A percentile compares a stretch with the other conserved stretches of the same genome.
These are phyloP conservation scores for Sporobolus alterniflorus DNA, from an alignment of 202 grass and related monocot species.

Conservation along the genomic window DNA sequence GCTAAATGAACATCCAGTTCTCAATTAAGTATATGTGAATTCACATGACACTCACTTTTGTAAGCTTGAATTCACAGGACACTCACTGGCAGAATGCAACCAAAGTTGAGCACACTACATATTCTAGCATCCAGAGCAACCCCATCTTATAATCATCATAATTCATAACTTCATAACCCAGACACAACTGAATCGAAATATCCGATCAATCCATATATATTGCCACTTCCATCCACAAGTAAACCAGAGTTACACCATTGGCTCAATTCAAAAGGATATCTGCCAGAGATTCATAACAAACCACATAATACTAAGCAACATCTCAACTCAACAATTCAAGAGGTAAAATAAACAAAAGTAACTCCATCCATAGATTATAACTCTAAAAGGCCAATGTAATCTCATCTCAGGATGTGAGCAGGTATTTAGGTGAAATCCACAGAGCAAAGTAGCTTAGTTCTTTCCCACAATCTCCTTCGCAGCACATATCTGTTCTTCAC, in stretches of 20 bases:
- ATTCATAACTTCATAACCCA: neutral
- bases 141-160: neutral
- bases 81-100: conserved; percentile 77
- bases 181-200: neutral
- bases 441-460: neutral
- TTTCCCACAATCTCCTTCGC: conserved; percentile 58
- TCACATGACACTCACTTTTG: conserved; percentile 64
- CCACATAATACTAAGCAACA: neutral
- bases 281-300: neutral
- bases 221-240: neutral
- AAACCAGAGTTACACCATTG: neutral
- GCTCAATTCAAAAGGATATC: conserved; percentile 6
- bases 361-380: conserved; percentile 22
- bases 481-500: conserved; percentile 70
- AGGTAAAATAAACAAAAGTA: neutral
- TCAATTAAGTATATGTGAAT: neutral
- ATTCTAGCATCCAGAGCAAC: neutral
- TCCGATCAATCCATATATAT: conserved; percentile 24
- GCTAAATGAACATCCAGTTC: neutral
- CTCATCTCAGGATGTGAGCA: conserved; percentile 15
- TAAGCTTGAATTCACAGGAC: conserved; percentile 51
- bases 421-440: neutral
- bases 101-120: too few relatives aligned
- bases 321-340: conserved; percentile 1
- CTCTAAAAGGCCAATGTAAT: conserved; percentile 16